Base-by-base conservation (phyloP, 129 eudicot genomes). In the Ambrosia artemisiifolia region DNA sequence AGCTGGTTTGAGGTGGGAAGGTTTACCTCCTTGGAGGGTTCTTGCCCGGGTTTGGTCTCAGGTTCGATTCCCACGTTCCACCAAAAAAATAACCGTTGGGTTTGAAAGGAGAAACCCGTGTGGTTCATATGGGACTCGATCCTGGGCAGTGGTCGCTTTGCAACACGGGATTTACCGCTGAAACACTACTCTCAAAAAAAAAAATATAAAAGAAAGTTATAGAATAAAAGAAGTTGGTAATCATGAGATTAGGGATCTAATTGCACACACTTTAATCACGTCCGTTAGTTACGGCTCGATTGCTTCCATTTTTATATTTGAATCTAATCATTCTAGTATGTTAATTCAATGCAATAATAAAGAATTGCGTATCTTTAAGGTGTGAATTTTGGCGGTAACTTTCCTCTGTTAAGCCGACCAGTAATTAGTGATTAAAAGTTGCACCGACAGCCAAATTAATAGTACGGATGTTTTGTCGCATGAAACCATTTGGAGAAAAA, bases 231-330 rank as follows among this genome's bases (percentile, higher is more conserved):
- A 74, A 67, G 19, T 50, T 32, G 18, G 14, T 65, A 66, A 65
- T 75, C 42, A 74, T 49, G 79, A 60, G 32, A 6, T 36, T 64
- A 64, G 54, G 5, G 28, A 49, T 49, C 51, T 47, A 44, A 68
- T 47, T 7, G 8, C 36, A 50, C 24, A 63, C 1, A 77, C 72
- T 62, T 38, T 63, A 78, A 78, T 78, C 77, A 71, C 72, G 82
- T 59, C 61, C 55, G 76, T 49, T 11, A 46, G 66, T 57, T 28
- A 18, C 50, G 71, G 53, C 55, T 71, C 14, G 9, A 40, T 18
- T 47, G 11, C 60, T 34, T 48, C 63, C 63, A 18, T 36, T 46
- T 62, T 72, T 44, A 20, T 40, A 28, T 63, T 68, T 48, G 16
- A 47, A 56, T 32, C 12, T 32, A 67, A 56, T 32, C 7, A 67